These are phyloP conservation scores for Paramecium bursaria DNA, from an alignment of 73 alveolate genomes.

Conservation along the genomic window DNA sequence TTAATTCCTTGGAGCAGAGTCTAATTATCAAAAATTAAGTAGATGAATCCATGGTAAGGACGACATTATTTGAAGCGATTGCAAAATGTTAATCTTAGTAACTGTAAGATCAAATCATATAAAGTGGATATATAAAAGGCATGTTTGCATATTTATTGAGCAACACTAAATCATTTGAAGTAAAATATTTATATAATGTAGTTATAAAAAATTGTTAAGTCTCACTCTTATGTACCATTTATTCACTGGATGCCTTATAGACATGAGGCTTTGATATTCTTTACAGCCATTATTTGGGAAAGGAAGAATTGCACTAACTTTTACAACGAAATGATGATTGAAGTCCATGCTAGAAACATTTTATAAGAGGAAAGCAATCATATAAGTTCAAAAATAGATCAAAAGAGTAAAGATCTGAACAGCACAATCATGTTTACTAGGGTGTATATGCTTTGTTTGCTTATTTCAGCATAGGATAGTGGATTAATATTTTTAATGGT, in stretches of 20 bases:
- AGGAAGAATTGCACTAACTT: constrained; percentile 32
- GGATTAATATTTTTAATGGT: constrained; percentile 39
- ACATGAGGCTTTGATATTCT: constrained; percentile 49
- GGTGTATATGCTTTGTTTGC: constrained; percentile 20
- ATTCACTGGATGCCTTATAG: constrained; percentile 61
- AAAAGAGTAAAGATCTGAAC: constrained; percentile 22
- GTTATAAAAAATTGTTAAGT: constrained; percentile 7
- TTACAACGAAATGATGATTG: constrained; percentile 61
- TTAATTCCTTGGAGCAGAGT: constrained; percentile 28
- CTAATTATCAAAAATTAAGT: constrained; percentile 45
- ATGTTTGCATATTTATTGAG: constrained; percentile 9
- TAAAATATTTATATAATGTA: not conserved
- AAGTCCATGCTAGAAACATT: constrained; percentile 44
- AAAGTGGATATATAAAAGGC: constrained; percentile 45
- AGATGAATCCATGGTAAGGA: constrained; percentile 58
- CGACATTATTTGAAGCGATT: constrained; percentile 48
- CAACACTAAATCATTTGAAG: constrained; percentile 41
- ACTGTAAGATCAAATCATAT: constrained; percentile 27
- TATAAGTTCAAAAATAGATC: constrained; percentile 22
- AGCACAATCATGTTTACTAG: constrained; percentile 56
- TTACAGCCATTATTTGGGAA: constrained; percentile 57
- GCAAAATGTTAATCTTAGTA: constrained; percentile 40
- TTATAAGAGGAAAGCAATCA: constrained; percentile 47
- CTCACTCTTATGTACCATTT: constrained; percentile 48
- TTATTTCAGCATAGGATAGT: constrained; percentile 7